Evolutionary conservation across 2,329 filamentous ascomycete genomes (phyloP).

Genomic region (Pyrenochaeta sp.): DNA sequence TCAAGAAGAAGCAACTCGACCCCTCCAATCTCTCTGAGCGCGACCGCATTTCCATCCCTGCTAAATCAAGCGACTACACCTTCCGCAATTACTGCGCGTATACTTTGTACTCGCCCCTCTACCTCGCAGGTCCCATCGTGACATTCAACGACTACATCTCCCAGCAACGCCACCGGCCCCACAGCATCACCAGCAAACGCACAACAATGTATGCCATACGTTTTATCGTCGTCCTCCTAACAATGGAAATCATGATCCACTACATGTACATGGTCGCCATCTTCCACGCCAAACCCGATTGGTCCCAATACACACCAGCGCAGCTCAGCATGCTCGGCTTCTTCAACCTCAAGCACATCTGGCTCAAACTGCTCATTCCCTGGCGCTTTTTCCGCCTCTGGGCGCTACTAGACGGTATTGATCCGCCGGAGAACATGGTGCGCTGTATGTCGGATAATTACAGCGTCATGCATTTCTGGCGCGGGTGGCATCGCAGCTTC

Average conservation of each 20-base stretch:
- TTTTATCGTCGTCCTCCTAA: constrained; percentile 79
- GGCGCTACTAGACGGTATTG: constrained; percentile 87
- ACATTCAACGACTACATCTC: constrained; percentile 99
- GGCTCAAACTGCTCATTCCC: constrained; percentile 94
- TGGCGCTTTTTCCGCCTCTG: constrained; percentile 99
- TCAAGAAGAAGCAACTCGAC: constrained; percentile 98
- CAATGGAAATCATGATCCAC: constrained; percentile 87
- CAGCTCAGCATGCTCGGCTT: constrained; percentile 91
- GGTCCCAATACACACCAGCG: constrained; percentile 83
- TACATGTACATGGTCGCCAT: constrained; percentile 95
- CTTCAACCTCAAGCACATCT: constrained; percentile 97
- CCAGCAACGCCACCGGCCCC: constrained; percentile 77
- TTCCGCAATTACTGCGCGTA: constrained; percentile 93
- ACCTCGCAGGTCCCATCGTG: constrained; percentile 89
- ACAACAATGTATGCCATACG: constrained; percentile 84
- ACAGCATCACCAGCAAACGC: constrained; percentile 73
- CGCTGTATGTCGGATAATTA: constrained; percentile 97
- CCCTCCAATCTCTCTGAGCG: constrained; percentile 85
- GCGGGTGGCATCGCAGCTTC: constrained; percentile 92
- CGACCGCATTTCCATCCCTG: constrained; percentile 82
- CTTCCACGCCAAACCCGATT: constrained; percentile 78
- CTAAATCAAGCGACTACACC: constrained; percentile 73
- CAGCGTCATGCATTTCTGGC: constrained; percentile 90
- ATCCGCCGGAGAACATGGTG: constrained; percentile 98
- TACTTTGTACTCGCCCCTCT: constrained; percentile 88